A percentile compares a stretch with the other conserved stretches of the same genome.
Evolutionary conservation across 257 asterid genomes (phyloP).

Genomic region (Verbena officinalis): DNA sequence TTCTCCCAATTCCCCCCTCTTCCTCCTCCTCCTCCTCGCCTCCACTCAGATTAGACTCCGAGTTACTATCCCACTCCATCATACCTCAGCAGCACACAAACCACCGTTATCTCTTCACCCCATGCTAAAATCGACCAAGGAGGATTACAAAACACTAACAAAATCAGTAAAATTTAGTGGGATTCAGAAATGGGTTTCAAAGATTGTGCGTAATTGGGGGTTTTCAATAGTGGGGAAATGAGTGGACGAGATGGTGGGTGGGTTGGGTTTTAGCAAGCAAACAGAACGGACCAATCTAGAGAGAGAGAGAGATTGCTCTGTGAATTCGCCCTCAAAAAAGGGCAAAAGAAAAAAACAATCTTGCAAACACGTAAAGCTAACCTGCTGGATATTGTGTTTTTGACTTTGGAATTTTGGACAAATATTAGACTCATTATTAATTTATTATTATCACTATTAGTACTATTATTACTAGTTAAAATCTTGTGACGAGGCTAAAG

Average conservation of each 20-base stretch:
- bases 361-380: too few species aligned
- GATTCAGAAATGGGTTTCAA: slow-evolving; percentile 13
- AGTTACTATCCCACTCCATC: slow-evolving; percentile 95
- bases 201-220: slow-evolving; percentile 20
- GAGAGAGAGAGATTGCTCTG: slow-evolving; percentile 8
- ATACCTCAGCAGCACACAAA: slow-evolving; percentile 6
- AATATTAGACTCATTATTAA: too few species aligned
- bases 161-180: neutral
- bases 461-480: too few species aligned
- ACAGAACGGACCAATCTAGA: slow-evolving; percentile 30
- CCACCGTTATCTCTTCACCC: slow-evolving; percentile 26
- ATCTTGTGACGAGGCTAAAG: too few species aligned
- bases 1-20: slow-evolving; percentile 39
- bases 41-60: slow-evolving; percentile 73
- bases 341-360: slow-evolving; percentile 6
- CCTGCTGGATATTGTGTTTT: too few species aligned
- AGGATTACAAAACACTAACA: too few species aligned
- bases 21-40: slow-evolving; percentile 51
- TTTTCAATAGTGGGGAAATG: slow-evolving; percentile 17
- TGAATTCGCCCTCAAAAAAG: slow-evolving; percentile 27
- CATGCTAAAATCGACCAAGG: slow-evolving; percentile 24
- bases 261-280: slow-evolving; percentile 13
- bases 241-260: slow-evolving; percentile 39
- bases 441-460: too few species aligned
- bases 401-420: too few species aligned